Base-by-base conservation (phyloP, 768 basidiomycete genomes). In the Phylloporus scabripes region DNA sequence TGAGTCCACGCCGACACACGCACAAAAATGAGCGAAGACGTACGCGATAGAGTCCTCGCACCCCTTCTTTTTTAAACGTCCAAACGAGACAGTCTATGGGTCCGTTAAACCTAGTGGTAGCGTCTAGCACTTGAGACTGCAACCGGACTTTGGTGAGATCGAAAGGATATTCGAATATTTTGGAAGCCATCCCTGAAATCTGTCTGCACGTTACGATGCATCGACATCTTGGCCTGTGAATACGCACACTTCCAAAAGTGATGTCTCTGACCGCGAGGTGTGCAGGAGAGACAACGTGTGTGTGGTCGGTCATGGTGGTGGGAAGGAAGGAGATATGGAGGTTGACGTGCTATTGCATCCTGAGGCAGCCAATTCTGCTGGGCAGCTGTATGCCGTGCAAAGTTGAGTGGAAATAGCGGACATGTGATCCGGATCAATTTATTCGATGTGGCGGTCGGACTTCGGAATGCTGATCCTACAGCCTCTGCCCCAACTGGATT, bases 121-220 rank as follows among this genome's bases (percentile, higher is more conserved):
- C 70, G 52, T 87, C 82, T 46, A 94, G 74, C 11, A 94, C 83
- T 61, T 97, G 95, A 1, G 89, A 80, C 67, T 98, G 95, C 37
- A 98, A 76, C 42, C 94, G 80, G 50, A 96, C 94, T 72, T 96
- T 97, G 48, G 92, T 87, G 31, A 98, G 79, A 68, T 97, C 94
- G 60, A 95, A 92, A 1, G 95, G 95, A 64, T 96, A 92, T 70
- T 95, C 93, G 54, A 96, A 84, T 14, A 92, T 73, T 65, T 85
- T 82, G 40, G 92, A 85, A 8, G 79, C 73, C 74, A 95, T 92
- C 21, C 94, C 94, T 48, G 93, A 90, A 48, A 82, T 69, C 90
- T 92, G 42, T 20, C 21, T 34, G 5, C 18, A 34, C 21, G 40
- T 52, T 29, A 42, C 4, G 28, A 49, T 34, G 26, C 9, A 5